Evolutionary conservation across 805 yeast species (phyloP).

Genomic region (Cyberlindnera euphorbiiphila): DNA sequence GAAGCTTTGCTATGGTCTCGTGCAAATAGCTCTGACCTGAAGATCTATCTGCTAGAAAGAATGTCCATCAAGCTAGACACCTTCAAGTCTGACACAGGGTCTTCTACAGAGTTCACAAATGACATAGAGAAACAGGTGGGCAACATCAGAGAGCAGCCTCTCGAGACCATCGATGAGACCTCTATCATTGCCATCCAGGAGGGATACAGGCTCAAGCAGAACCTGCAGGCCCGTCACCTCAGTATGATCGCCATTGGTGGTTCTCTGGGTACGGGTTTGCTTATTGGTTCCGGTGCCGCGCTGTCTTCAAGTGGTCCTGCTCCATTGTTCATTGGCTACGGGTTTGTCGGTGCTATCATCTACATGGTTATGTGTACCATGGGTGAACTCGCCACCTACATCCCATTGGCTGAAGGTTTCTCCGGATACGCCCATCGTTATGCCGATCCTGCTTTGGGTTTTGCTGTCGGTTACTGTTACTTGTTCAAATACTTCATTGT

Average conservation of each 20-base stretch:
- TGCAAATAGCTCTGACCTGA: no score
- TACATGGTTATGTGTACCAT: constrained; percentile 61
- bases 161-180: constrained; percentile 1
- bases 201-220: constrained; percentile 18
- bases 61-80: background rate
- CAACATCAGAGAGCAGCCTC: background rate
- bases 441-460: constrained; percentile 20
- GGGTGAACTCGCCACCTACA: constrained; percentile 63
- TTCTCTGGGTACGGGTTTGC: constrained; percentile 65
- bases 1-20: no score
- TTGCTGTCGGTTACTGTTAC: constrained; percentile 25
- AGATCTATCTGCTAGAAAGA: no score
- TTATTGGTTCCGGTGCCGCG: constrained; percentile 60
- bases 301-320: constrained; percentile 56
- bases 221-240: constrained; percentile 48
- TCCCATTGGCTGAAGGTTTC: constrained; percentile 61
- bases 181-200: constrained; percentile 17
- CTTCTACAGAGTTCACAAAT: background rate
- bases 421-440: constrained; percentile 53
- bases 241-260: constrained; percentile 65
- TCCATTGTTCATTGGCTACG: constrained; percentile 52
- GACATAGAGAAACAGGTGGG: constrained; percentile 3
- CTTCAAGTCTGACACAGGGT: constrained; percentile 1
- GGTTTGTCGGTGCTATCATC: constrained; percentile 65
- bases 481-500: constrained; percentile 20